Evolutionary conservation across 306 rosid species (phyloP).

Genomic region (Vicia sativa): DNA sequence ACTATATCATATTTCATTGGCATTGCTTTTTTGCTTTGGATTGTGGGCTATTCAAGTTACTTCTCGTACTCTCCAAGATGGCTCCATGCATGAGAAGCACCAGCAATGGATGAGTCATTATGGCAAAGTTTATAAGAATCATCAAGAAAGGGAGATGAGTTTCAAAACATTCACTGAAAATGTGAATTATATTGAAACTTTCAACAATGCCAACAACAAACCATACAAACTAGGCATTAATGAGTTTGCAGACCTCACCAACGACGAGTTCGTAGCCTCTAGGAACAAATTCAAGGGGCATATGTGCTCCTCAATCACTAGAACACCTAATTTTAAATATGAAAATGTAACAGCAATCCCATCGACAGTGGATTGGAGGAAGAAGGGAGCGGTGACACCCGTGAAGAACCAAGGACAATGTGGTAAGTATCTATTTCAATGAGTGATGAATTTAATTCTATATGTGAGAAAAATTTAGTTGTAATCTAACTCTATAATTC

Average conservation of each 20-base stretch:
- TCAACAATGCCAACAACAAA: not conserved
- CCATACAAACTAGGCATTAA: slow-evolving; percentile 10
- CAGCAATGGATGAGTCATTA: not conserved
- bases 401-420: slow-evolving; percentile 13
- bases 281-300: slow-evolving; percentile 12
- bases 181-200: not conserved
- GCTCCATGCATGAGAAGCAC: not conserved
- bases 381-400: slow-evolving; percentile 5
- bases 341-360: not conserved
- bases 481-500: not conserved
- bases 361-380: not conserved
- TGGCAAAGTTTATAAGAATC: not conserved
- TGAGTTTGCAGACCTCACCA: not conserved
- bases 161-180: not conserved
- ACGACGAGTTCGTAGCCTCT: not conserved
- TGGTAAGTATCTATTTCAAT: not conserved
- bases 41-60: not conserved
- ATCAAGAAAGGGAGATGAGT: not conserved
- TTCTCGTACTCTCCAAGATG: not conserved
- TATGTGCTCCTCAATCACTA: not conserved
- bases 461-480: not conserved
- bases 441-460: not conserved
- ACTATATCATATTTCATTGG: slow-evolving; percentile 4
- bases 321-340: not conserved
- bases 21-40: not conserved